Evolutionary conservation across 768 basidiomycete species (phyloP), one percentile per base, ranked within the genome.

Genomic region (Tylopilus vinaceipallidus): DNA sequence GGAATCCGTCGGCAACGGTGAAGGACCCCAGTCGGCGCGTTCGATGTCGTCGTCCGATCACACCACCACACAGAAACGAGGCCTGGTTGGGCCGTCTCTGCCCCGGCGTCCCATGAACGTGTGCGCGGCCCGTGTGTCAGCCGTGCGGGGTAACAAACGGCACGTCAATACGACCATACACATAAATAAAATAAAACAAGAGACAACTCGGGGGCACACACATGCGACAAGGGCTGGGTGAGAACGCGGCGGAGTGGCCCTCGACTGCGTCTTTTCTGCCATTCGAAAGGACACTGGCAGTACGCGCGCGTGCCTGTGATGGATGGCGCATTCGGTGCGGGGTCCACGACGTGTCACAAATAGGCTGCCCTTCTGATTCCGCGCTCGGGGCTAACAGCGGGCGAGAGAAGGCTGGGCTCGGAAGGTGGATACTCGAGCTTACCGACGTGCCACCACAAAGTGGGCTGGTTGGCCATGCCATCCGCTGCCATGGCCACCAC

Each of bases 241-340:
- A 55, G 59, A 62, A 52, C 39, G 54, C 54, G 59, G 54, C 52
- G 51, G 52, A 32, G 47, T 34, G 45, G 22, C 38, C n/a, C 13
- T 13, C 14, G 17, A 33, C 10, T 64, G 64, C 60, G 64, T 64
- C 60, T 58, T 65, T 67, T 65, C 40, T 56, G 64, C 64, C 65
- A 67, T 65, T 67, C 36, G 65, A 52, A 53, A 32, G n/a, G n/a
- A n/a, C n/a, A n/a, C n/a, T n/a, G n/a, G n/a, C n/a, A n/a, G n/a
- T n/a, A n/a, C 33, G 20, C 23, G 26, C 50, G 43, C 48, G 56
- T 42, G 45, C 12, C 10, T 24, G 29, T 42, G 17, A 20, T 50
- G 55, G 55, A 50, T 24, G 38, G 37, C 44, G 53, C 54, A n/a
- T n/a, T 42, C 42, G 49, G 47, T 13, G 17, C 29, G 44, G 39